Evolutionary conservation across 208 protist genomes (phyloP).

Genomic region (Herpetomonas tarakana): DNA sequence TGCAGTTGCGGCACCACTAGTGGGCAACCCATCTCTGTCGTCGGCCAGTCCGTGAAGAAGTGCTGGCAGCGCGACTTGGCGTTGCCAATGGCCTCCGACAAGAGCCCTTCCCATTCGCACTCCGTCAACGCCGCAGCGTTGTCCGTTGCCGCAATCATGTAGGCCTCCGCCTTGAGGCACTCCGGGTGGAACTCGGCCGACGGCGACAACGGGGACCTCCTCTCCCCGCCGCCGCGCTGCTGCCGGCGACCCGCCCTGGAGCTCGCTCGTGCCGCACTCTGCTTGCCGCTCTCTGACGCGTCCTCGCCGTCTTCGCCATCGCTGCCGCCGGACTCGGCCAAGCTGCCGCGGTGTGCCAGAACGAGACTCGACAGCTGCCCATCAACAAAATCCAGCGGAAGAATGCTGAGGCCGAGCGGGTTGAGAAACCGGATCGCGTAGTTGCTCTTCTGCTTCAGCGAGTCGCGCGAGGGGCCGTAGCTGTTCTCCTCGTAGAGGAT

Average conservation of each 20-base stretch:
- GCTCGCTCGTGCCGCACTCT: background rate
- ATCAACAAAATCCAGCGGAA: conserved; percentile 36
- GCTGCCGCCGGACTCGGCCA: background rate
- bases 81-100: conserved; percentile 19
- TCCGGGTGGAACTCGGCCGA: conserved; percentile 2
- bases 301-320: background rate
- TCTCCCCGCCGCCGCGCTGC: background rate
- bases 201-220: background rate
- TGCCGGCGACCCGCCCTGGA: no score
- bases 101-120: conserved; percentile 29
- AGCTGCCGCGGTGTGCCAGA: background rate
- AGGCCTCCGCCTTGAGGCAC: conserved; percentile 32
- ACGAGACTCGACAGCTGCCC: conserved; percentile 15
- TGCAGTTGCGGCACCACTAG: conserved; percentile 33
- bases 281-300: background rate
- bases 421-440: conserved; percentile 50
- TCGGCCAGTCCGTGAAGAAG: conserved; percentile 28
- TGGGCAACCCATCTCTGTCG: conserved; percentile 8
- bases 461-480: conserved; percentile 18
- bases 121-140: conserved; percentile 18
- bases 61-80: conserved; percentile 37
- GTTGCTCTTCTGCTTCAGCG: conserved; percentile 64
- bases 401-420: conserved; percentile 45
- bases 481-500: conserved; percentile 38
- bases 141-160: conserved; percentile 34